Conservation (phyloP, 352 stramenopile genomes). For the Peronospora destructor region DNA sequence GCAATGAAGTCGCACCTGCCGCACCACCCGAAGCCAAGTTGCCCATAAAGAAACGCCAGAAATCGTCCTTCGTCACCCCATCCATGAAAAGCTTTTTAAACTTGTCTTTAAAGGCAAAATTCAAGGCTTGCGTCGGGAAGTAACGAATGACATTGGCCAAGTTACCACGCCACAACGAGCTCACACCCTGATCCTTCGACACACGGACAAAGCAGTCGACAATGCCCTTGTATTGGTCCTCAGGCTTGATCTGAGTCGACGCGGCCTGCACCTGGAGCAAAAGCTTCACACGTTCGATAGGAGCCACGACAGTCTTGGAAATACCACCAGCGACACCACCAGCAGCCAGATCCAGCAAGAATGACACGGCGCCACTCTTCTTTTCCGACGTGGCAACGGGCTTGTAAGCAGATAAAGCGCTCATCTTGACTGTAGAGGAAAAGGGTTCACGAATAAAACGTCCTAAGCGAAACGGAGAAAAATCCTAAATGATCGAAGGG, state of each 20-base stretch:
- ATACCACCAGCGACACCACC: slow-evolving; percentile 83
- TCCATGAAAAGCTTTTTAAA: slow-evolving; percentile 88
- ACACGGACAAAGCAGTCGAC: slow-evolving; percentile 88
- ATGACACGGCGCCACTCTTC: slow-evolving; percentile 47
- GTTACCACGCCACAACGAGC: slow-evolving; percentile 89
- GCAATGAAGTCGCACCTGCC: slow-evolving; percentile 93
- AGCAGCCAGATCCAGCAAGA: slow-evolving; percentile 78
- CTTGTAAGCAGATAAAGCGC: slow-evolving; percentile 69
- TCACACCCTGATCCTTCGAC: slow-evolving; percentile 82
- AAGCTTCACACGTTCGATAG: slow-evolving; percentile 89
- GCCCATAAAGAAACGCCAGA: slow-evolving; percentile 96
- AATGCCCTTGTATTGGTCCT: slow-evolving; percentile 90
- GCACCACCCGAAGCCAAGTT: slow-evolving; percentile 97
- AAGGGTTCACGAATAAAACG: slow-evolving; percentile 13
- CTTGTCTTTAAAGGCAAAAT: slow-evolving; percentile 93
- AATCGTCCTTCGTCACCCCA: slow-evolving; percentile 92
- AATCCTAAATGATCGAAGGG: slow-evolving; percentile 70
- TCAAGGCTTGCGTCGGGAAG: slow-evolving; percentile 89
- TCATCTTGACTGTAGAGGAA: slow-evolving; percentile 46
- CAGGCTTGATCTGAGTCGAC: slow-evolving; percentile 86
- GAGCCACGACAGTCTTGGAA: slow-evolving; percentile 88
- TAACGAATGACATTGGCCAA: slow-evolving; percentile 90
- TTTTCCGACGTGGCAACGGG: slow-evolving; percentile 73
- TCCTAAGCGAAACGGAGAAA: slow-evolving; percentile 68
- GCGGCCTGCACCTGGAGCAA: slow-evolving; percentile 88